Evolutionary conservation across 2,329 filamentous ascomycete genomes (phyloP).

Genomic region (Fusarium illudens): DNA sequence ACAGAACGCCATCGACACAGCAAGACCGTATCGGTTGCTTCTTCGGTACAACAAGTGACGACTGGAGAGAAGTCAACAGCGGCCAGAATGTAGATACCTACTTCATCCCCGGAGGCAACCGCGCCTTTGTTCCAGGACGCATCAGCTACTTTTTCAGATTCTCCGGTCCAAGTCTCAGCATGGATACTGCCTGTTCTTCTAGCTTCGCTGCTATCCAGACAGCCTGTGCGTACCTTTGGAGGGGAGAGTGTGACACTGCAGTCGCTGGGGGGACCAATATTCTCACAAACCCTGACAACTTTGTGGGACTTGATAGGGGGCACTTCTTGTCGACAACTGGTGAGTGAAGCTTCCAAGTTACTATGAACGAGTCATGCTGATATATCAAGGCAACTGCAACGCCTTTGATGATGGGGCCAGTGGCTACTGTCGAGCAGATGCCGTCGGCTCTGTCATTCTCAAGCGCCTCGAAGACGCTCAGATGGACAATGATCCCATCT

Average conservation of each 20-base stretch:
- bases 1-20: conserved; percentile 72
- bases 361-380: conserved; percentile 56
- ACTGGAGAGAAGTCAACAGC: conserved; percentile 80
- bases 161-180: conserved; percentile 72
- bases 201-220: conserved; percentile 73
- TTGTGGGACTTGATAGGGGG: conserved; percentile 69
- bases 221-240: conserved; percentile 67
- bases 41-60: conserved; percentile 70
- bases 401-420: conserved; percentile 82
- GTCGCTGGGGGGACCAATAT: conserved; percentile 72
- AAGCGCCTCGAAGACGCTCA: conserved; percentile 63
- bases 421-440: conserved; percentile 84
- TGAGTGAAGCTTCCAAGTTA: not conserved
- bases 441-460: conserved; percentile 76
- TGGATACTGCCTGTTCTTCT: conserved; percentile 80
- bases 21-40: conserved; percentile 67
- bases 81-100: conserved; percentile 73
- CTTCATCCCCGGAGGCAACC: conserved; percentile 53
- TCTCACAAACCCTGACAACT: conserved; percentile 72
- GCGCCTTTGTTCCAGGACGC: conserved; percentile 34
- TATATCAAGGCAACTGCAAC: conserved; percentile 67
- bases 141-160: conserved; percentile 76
- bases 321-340: conserved; percentile 66
- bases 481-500: conserved; percentile 33
- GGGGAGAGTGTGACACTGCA: conserved; percentile 71